phyloP scores from a whole-genome alignment of 768 basidiomycete species.

The Clathrus columnatus region DNA sequence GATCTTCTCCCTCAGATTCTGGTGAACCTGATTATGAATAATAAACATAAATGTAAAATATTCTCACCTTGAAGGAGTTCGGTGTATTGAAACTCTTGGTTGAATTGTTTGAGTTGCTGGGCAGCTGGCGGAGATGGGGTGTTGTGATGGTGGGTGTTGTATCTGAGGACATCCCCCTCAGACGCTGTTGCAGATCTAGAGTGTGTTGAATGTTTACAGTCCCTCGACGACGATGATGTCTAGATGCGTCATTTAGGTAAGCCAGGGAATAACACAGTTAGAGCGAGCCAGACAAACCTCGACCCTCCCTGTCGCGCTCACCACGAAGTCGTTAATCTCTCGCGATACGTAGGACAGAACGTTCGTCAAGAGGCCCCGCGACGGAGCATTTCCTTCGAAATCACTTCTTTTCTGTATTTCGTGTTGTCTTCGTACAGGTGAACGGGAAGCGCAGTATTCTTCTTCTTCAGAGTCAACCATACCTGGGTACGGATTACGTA shows the following conservation, averaged over 20 bases:
- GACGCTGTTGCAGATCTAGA: neutral
- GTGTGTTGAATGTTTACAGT: neutral
- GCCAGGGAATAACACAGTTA: neutral
- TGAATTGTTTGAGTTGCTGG: too few relatives aligned
- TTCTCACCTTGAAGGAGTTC: neutral
- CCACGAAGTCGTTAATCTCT: constrained; percentile 64
- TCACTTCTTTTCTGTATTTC: neutral
- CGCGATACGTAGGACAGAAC: constrained; percentile 63
- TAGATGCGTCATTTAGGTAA: neutral
- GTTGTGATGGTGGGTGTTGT: neutral
- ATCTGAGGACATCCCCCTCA: neutral
- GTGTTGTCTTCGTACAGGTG: neutral
- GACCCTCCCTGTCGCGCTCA: constrained; percentile 47
- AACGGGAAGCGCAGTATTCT: neutral
- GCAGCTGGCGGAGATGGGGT: too few relatives aligned
- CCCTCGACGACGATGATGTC: neutral
- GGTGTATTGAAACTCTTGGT: too few relatives aligned
- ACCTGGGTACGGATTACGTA: neutral
- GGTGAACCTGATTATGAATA: neutral
- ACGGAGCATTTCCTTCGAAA: neutral
- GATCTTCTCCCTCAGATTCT: constrained; percentile 10
- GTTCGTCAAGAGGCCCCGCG: constrained; percentile 43
- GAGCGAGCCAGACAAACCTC: constrained; percentile 5
- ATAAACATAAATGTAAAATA: neutral
- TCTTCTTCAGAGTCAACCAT: constrained; percentile 5